Evolutionary conservation across 2,329 filamentous ascomycete genomes (phyloP).

Genomic region (Paracorniculantispora psalliotae): DNA sequence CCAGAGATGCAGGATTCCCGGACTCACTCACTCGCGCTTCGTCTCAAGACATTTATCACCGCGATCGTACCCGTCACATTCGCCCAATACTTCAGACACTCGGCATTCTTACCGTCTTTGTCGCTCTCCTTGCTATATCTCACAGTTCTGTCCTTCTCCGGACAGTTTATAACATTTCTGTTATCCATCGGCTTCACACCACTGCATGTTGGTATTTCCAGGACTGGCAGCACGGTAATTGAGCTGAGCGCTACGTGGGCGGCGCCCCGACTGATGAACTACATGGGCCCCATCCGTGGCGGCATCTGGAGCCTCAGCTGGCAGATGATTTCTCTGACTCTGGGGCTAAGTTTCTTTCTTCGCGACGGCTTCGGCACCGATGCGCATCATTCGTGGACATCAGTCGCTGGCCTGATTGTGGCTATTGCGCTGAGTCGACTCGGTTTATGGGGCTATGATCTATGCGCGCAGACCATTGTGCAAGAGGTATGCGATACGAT

Average conservation of each 20-base stretch:
- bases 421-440: constrained; percentile 52
- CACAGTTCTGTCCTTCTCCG: constrained; percentile 54
- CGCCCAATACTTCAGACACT: constrained; percentile 46
- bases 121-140: constrained; percentile 56
- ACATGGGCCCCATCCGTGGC: constrained; percentile 54
- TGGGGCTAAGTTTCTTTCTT: constrained; percentile 40
- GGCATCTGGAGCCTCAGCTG: constrained; percentile 68
- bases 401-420: constrained; percentile 43
- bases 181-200: constrained; percentile 48
- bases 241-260: constrained; percentile 59
- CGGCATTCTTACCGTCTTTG: constrained; percentile 56
- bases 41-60: not conserved
- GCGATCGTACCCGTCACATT: constrained; percentile 17
- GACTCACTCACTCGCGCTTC: not conserved
- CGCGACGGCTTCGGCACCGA: constrained; percentile 26
- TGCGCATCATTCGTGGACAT: constrained; percentile 25
- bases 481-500: constrained; percentile 45
- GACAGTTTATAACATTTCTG: constrained; percentile 62
- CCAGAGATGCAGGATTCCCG: not conserved
- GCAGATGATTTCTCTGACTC: constrained; percentile 55
- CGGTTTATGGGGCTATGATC: constrained; percentile 58
- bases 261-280: constrained; percentile 49
- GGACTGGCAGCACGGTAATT: constrained; percentile 47
- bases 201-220: constrained; percentile 46
- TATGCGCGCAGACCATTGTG: constrained; percentile 55